Conservation (phyloP, 345 rosid genomes). For the Crucihimalaya himalaica region DNA sequence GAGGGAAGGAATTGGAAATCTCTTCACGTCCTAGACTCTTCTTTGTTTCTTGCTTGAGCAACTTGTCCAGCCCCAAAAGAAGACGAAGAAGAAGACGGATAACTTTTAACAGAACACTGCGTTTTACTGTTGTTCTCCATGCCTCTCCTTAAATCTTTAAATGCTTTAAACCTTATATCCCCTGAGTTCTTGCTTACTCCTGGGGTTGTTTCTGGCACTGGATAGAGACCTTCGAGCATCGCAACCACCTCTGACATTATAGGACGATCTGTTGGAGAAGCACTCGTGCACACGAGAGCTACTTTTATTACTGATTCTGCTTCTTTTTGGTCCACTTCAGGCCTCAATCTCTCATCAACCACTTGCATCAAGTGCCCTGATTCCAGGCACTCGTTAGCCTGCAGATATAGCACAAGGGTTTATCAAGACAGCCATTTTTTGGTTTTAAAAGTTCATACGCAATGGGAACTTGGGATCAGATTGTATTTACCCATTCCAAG, state of each 20-base stretch:
- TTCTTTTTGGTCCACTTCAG: constrained; percentile 46
- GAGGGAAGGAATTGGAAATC: neutral
- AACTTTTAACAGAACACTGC: constrained; percentile 36
- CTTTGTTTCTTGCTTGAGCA: constrained; percentile 15
- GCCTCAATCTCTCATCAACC: constrained; percentile 49
- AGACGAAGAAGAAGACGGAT: constrained; percentile 32
- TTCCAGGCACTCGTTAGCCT: constrained; percentile 50
- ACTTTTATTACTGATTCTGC: constrained; percentile 48
- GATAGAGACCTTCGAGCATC: constrained; percentile 52
- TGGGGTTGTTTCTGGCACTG: constrained; percentile 45
- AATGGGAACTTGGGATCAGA: neutral
- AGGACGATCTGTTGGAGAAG: constrained; percentile 53
- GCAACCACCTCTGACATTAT: constrained; percentile 60
- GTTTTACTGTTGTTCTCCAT: constrained; percentile 41
- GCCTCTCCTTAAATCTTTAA: constrained; percentile 47
- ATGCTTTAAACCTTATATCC: constrained; percentile 50
- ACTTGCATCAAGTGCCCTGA: constrained; percentile 46
- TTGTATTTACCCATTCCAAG: constrained; percentile 53
- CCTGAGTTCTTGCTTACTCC: constrained; percentile 40
- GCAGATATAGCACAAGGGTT: constrained; percentile 1
- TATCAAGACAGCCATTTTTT: neutral
- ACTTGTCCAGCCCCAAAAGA: constrained; percentile 29
- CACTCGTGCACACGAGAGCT: constrained; percentile 55
- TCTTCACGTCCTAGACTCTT: constrained; percentile 18
- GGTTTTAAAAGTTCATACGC: neutral